Conservation (phyloP, 768 basidiomycete genomes). For the Calvatia gigantea region DNA sequence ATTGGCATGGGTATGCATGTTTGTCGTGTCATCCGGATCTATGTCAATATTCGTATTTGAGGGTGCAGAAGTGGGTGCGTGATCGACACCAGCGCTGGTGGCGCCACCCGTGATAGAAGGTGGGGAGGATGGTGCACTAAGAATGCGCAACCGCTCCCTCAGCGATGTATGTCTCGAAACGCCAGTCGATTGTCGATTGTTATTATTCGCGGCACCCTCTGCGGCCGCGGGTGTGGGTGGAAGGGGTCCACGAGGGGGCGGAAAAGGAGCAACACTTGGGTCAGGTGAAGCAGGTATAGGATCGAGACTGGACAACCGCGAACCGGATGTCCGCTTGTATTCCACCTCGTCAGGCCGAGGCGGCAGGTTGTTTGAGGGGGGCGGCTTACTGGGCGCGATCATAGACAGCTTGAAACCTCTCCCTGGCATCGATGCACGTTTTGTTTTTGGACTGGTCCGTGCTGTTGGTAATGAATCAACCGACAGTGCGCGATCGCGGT, state of each 20-base stretch:
- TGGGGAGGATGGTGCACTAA: slow-evolving; percentile 46
- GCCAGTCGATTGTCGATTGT: slow-evolving; percentile 7
- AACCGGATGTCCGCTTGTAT: slow-evolving; percentile 20
- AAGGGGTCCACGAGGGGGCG: slow-evolving; percentile 43
- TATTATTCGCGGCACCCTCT: slow-evolving; percentile 15
- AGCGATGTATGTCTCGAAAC: slow-evolving; percentile 40
- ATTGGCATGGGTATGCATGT: slow-evolving; percentile 26
- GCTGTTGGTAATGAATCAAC: slow-evolving; percentile 14
- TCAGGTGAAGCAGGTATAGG: slow-evolving; percentile 46
- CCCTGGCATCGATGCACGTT: slow-evolving; percentile 53
- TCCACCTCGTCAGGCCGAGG: slow-evolving; percentile 63
- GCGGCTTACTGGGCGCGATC: slow-evolving; percentile 54
- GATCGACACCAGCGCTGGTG: slow-evolving; percentile 22
- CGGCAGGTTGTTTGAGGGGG: slow-evolving; percentile 57
- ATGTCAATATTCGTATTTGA: background rate
- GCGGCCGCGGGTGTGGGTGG: slow-evolving; percentile 36
- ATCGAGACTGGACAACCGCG: slow-evolving; percentile 22
- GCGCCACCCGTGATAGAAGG: slow-evolving; percentile 20
- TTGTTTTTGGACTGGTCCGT: slow-evolving; percentile 24
- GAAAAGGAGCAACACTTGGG: slow-evolving; percentile 30
- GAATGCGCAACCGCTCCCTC: slow-evolving; percentile 63
- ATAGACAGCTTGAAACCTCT: slow-evolving; percentile 58
- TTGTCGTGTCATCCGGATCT: slow-evolving; percentile 13
- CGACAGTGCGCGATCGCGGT: slow-evolving; percentile 16
- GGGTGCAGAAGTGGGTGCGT: background rate